Conservation (phyloP, 768 basidiomycete genomes). For the Vararia minispora region DNA sequence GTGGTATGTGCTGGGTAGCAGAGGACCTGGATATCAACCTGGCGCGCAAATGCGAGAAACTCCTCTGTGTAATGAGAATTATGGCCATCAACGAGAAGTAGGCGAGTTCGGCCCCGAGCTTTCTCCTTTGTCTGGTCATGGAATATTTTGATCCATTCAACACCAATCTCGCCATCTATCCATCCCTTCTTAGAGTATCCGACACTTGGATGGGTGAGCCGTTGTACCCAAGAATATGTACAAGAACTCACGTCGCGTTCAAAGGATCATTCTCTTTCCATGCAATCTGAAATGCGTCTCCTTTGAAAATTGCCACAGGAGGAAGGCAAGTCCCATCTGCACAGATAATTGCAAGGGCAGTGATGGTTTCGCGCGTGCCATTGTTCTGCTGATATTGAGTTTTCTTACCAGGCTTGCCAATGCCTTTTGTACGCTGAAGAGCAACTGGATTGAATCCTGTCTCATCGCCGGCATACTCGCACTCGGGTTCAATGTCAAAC, state of each 20-base stretch:
- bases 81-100: constrained; percentile 37
- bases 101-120: constrained; percentile 16
- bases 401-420: constrained; percentile 9
- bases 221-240: background rate
- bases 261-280: constrained; percentile 32
- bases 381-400: constrained; percentile 24
- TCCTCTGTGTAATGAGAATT: constrained; percentile 28
- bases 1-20: constrained; percentile 36
- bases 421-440: constrained; percentile 18
- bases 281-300: constrained; percentile 21
- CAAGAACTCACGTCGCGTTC: constrained; percentile 26
- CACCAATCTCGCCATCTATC: constrained; percentile 26
- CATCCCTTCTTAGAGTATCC: constrained; percentile 22
- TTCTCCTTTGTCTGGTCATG: constrained; percentile 27
- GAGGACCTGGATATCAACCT: constrained; percentile 28
- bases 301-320: constrained; percentile 32
- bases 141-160: constrained; percentile 29
- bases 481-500: constrained; percentile 14
- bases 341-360: constrained; percentile 31
- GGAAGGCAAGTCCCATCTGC: constrained; percentile 26
- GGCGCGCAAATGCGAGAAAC: constrained; percentile 28
- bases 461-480: constrained; percentile 26
- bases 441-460: constrained; percentile 22
- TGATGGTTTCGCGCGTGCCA: constrained; percentile 27
- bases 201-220: constrained; percentile 9